Percentiles rank a stretch among this genome's conserved stretches.
Evolutionary conservation across 495 filamentous ascomycete species (phyloP).

Genomic region (Xanthoparmelia taractica): DNA sequence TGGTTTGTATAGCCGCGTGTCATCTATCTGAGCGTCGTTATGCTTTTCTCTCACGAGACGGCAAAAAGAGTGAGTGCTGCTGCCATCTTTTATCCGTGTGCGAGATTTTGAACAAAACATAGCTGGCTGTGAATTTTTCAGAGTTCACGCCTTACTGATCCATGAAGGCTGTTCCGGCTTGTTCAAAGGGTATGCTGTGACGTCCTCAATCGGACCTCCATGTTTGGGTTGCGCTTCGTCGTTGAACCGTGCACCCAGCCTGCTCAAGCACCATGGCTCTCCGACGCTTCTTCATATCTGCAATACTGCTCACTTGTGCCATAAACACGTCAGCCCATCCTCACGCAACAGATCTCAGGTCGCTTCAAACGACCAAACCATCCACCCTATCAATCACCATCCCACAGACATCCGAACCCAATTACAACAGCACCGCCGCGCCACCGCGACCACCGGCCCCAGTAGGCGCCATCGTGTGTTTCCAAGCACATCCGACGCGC

Average conservation of each 20-base stretch:
- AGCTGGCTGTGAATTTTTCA: not conserved
- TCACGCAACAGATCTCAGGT: not conserved
- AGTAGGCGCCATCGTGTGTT: not conserved
- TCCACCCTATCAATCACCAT: not conserved
- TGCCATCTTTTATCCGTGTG: no score
- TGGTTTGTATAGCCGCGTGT: no score
- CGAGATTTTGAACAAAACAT: not conserved
- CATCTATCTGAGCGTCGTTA: no score
- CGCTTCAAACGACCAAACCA: not conserved
- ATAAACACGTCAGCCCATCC: not conserved
- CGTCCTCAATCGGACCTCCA: not conserved
- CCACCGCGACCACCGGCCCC: not conserved
- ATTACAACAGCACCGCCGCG: not conserved
- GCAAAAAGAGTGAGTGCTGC: no score
- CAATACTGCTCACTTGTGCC: not conserved
- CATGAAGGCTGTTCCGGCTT: not conserved
- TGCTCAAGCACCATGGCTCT: not conserved
- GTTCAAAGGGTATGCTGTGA: not conserved
- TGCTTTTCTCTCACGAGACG: no score
- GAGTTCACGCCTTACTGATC: no score
- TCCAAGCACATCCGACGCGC: accelerated
- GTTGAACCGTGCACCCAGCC: not conserved
- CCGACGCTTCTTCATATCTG: not conserved
- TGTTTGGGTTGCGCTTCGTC: not conserved
- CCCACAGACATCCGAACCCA: no score